Base-by-base conservation (phyloP, 345 rosid genomes). In the Heritiera fomes region DNA sequence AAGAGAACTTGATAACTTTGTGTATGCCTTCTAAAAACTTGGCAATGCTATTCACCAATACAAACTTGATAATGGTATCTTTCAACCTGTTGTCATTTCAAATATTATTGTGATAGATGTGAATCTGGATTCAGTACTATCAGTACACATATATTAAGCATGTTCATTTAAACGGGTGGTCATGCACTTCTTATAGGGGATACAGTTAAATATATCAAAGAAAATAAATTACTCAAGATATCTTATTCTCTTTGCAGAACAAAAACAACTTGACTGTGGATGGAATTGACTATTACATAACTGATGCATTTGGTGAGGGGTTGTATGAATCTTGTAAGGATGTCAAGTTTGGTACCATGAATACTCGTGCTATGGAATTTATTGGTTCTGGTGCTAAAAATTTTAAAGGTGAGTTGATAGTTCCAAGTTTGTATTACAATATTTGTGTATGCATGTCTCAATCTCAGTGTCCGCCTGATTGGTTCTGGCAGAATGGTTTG, bases 331-430 rank as follows among this genome's bases (percentile, higher is more conserved):
- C 99, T 73, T 96, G 99, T 88, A 91, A 91, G 85, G 93, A 92
- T 83, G 99, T 94, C 75, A 94, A 96, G 85, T 96, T 92, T 78
- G 99, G 99, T 79, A 92, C 97, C 79, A 90, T 95, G 83, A 96
- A 96, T 77, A 88, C 89, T 73, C 88, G 91, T 34, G 98, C 98
- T 78, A 12, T 96, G 47, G 91, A 89, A 50, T 91, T 94, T 80
- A 81, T 96, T 15, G 98, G 99, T 65, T 93, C 91, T 6, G 97
- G 98, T 77, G 99, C 98, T 75, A 88, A 88, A 82, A 88, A 89
- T 71, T 96, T 91, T 84, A 87, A 82, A 79, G 99, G 98, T 93
- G 78, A 41, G 13, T 13, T 78, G 77, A n/a, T 73, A 23, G 65
- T 67, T 77, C 40, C 58, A 49, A 34, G 18, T 30, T 50, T 32